These are phyloP conservation scores for Lentinula boryana DNA, from an alignment of 768 basidiomycete species.

Conservation along the genomic window DNA sequence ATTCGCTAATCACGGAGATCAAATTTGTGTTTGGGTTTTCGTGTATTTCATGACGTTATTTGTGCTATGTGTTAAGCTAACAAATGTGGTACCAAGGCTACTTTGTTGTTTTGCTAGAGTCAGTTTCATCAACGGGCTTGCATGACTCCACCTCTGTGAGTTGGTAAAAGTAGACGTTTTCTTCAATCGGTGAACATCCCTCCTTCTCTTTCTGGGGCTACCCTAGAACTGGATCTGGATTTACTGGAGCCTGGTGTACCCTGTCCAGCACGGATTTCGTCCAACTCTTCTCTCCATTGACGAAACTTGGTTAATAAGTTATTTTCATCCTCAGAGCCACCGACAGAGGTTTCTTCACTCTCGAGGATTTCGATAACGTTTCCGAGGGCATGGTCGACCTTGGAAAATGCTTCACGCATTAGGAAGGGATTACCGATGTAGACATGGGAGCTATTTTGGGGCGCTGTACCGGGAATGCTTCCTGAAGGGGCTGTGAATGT, in stretches of 20 bases:
- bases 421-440: slow-evolving; percentile 42
- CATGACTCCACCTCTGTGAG: too few species aligned
- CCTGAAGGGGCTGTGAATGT: neutral
- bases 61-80: neutral
- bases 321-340: slow-evolving; percentile 26
- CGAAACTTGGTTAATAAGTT: slow-evolving; percentile 31
- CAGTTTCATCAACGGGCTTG: too few species aligned
- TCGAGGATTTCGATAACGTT: slow-evolving; percentile 39
- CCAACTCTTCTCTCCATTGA: slow-evolving; percentile 36
- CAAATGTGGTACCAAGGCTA: too few species aligned
- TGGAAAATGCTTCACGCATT: slow-evolving; percentile 34
- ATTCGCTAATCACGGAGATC: too few species aligned
- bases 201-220: slow-evolving; percentile 18
- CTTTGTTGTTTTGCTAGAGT: too few species aligned
- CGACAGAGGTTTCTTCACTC: slow-evolving; percentile 32
- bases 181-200: slow-evolving; percentile 28
- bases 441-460: neutral
- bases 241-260: slow-evolving; percentile 8
- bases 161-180: too few species aligned
- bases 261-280: slow-evolving; percentile 21
- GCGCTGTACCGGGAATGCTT: neutral
- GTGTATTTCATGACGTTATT: neutral
- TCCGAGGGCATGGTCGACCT: slow-evolving; percentile 35
- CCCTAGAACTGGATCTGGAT: slow-evolving; percentile 9
- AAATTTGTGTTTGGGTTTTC: too few species aligned